Conservation (phyloP, 2,329 filamentous ascomycete species). For the Xylariales sp. region DNA sequence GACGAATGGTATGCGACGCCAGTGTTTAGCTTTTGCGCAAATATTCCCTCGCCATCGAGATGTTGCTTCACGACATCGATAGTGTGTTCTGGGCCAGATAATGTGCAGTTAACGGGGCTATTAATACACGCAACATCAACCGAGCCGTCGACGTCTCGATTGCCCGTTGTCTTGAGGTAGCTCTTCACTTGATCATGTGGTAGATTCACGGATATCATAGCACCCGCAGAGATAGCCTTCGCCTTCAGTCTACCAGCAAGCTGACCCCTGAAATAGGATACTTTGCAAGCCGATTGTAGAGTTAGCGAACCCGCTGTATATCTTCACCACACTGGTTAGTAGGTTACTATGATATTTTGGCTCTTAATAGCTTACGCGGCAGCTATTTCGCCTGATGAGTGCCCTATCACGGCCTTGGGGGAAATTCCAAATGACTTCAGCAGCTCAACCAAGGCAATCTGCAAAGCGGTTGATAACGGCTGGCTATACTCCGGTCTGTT, state of each 20-base stretch:
- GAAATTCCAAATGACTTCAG: conserved; percentile 45
- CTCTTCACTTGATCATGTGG: conserved; percentile 38
- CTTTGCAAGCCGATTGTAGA: conserved; percentile 47
- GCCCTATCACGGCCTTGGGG: conserved; percentile 49
- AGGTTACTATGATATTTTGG: background rate
- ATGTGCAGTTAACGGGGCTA: conserved; percentile 48
- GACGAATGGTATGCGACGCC: conserved; percentile 48
- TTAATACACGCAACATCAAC: conserved; percentile 50
- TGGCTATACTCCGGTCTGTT: conserved; percentile 48
- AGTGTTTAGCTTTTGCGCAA: conserved; percentile 49
- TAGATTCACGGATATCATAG: conserved; percentile 50
- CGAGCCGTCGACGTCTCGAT: conserved; percentile 27
- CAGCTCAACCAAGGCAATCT: conserved; percentile 52
- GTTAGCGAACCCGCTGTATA: conserved; percentile 46
- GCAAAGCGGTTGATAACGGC: conserved; percentile 50
- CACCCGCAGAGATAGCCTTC: conserved; percentile 30
- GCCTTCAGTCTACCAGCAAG: conserved; percentile 45
- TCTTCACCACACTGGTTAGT: conserved; percentile 16
- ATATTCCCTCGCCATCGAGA: conserved; percentile 44
- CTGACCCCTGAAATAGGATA: conserved; percentile 51
- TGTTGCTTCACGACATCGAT: conserved; percentile 45
- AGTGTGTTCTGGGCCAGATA: conserved; percentile 44
- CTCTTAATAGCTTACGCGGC: conserved; percentile 47
- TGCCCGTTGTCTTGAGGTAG: conserved; percentile 42
- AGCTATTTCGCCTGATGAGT: conserved; percentile 55